phyloP scores from a whole-genome alignment of 2,329 filamentous ascomycete species.

The Fusarium nodosum region DNA sequence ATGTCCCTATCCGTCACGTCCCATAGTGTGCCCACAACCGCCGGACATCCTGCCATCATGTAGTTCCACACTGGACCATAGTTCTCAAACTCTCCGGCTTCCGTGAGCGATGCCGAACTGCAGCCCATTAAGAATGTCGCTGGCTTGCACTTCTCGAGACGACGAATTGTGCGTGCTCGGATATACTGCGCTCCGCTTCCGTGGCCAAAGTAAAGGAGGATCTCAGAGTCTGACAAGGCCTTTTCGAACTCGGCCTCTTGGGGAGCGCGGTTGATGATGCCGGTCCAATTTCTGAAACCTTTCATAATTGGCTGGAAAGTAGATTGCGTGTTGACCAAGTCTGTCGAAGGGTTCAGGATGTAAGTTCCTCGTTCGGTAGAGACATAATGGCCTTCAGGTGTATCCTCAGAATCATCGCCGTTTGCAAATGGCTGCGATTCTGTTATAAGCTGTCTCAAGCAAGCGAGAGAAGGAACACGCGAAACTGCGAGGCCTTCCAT shows the following conservation, averaged over 20 bases:
- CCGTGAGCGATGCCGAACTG: constrained; percentile 81
- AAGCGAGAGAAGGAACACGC: constrained; percentile 87
- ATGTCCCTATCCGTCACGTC: constrained; percentile 98
- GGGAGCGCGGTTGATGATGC: constrained; percentile 77
- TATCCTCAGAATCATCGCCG: constrained; percentile 27
- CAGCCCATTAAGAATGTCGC: constrained; percentile 94
- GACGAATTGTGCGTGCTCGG: constrained; percentile 83
- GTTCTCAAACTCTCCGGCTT: constrained; percentile 90
- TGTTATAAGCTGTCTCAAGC: constrained; percentile 80
- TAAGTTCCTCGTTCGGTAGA: constrained; percentile 73
- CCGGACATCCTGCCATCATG: constrained; percentile 87
- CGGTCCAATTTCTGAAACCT: constrained; percentile 77
- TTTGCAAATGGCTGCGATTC: constrained; percentile 55
- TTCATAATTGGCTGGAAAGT: constrained; percentile 77
- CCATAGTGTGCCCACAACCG: constrained; percentile 94
- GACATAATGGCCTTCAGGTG: constrained; percentile 65
- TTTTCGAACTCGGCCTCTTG: constrained; percentile 81
- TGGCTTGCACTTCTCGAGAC: constrained; percentile 79
- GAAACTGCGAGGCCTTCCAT: constrained; percentile 84
- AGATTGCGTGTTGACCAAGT: constrained; percentile 83
- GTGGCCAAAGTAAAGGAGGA: constrained; percentile 96
- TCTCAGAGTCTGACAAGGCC: constrained; percentile 74
- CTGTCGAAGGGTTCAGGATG: constrained; percentile 89
- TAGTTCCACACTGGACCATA: constrained; percentile 93
- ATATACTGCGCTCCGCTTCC: constrained; percentile 96